These are phyloP conservation scores for Dothistroma septosporum DNA, from an alignment of 2,329 filamentous ascomycete genomes.

Conservation along the genomic window DNA sequence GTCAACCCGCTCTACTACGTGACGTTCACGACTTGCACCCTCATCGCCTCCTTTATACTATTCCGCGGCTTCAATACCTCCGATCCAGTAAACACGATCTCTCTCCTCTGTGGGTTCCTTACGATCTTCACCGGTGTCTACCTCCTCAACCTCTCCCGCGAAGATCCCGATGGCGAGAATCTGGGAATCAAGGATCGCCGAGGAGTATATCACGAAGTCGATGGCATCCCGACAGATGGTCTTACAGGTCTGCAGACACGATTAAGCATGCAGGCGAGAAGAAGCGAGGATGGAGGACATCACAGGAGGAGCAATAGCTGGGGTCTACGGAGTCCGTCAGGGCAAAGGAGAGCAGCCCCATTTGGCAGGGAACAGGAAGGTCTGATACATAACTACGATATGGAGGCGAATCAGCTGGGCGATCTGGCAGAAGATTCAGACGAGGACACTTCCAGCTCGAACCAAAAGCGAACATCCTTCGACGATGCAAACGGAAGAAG, in stretches of 20 bases:
- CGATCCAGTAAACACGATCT: constrained; percentile 85
- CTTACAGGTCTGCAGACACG: constrained; percentile 86
- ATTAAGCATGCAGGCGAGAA: constrained; percentile 83
- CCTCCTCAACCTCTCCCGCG: constrained; percentile 88
- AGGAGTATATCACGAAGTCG: constrained; percentile 49
- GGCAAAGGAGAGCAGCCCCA: constrained; percentile 2
- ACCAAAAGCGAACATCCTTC: constrained; percentile 34
- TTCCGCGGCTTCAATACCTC: constrained; percentile 96
- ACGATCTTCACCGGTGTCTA: constrained; percentile 95
- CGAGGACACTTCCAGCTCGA: constrained; percentile 46
- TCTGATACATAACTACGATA: constrained; percentile 83
- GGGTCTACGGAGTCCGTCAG: constrained; percentile 27
- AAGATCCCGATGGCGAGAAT: constrained; percentile 76
- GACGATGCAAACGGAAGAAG: constrained; percentile 26
- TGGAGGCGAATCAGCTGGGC: constrained; percentile 66
- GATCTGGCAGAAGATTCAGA: constrained; percentile 77
- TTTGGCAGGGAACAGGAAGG: constrained; percentile 40
- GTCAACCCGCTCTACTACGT: constrained; percentile 97
- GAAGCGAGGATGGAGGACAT: constrained; percentile 60
- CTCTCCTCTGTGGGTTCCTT: constrained; percentile 86
- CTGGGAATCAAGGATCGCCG: constrained; percentile 49
- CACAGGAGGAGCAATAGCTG: constrained; percentile 55
- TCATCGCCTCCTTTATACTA: constrained; percentile 91
- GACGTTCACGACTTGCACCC: constrained; percentile 90
- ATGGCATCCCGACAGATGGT: constrained; percentile 85